phyloP scores from a whole-genome alignment of 1,139 yeast genomes.

The Pichia cactophila region DNA sequence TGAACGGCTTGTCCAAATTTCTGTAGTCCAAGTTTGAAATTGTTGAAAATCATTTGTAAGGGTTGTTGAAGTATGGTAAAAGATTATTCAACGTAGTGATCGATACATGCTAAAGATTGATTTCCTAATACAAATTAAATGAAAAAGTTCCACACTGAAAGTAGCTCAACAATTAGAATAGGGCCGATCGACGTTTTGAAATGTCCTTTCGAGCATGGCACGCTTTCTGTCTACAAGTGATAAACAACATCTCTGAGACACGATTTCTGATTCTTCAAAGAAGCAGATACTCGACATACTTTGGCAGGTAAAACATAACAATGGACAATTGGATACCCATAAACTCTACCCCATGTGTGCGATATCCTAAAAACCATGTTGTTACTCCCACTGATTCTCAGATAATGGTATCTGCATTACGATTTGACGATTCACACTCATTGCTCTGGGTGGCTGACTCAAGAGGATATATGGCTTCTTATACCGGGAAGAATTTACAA shows the following conservation, averaged over 20 bases:
- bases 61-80: no score
- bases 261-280: no score
- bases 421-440: conserved; percentile 67
- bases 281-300: background rate
- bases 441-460: conserved; percentile 84
- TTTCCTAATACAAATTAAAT: no score
- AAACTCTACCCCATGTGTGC: conserved; percentile 1
- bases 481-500: conserved; percentile 29
- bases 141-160: background rate
- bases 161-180: background rate
- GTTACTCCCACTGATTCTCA: conserved; percentile 7
- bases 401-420: conserved; percentile 30
- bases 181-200: background rate
- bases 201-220: background rate
- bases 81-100: no score
- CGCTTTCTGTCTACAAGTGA: background rate
- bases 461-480: conserved; percentile 28
- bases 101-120: no score
- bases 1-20: conserved; percentile 9
- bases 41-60: conserved; percentile 12
- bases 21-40: conserved; percentile 17
- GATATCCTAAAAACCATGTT: conserved; percentile 20
- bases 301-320: background rate
- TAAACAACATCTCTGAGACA: no score
- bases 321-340: conserved; percentile 44